A percentile compares a stretch with the other conserved stretches of the same genome.
These are phyloP conservation scores for Metarhizium sp. DNA, from an alignment of 2,329 filamentous ascomycete species.

Conservation along the genomic window DNA sequence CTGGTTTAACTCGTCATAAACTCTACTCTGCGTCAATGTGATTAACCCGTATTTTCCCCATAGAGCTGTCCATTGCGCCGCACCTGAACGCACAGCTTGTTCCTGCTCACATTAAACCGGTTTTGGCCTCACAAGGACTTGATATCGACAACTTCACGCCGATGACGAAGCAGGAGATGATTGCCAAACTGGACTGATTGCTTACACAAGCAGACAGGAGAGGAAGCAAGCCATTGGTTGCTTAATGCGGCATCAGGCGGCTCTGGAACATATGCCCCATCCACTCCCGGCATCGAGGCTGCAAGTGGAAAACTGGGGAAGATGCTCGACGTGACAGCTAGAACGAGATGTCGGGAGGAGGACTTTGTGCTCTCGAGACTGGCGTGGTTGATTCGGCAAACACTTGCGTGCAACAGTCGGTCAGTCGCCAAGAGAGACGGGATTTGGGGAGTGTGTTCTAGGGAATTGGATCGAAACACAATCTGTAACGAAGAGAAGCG, in stretches of 20 bases:
- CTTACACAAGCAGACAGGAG: constrained; percentile 14
- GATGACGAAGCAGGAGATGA: constrained; percentile 90
- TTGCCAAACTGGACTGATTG: constrained; percentile 87
- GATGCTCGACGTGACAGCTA: constrained; percentile 17
- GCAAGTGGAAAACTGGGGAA: constrained; percentile 13
- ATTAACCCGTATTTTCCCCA: not conserved
- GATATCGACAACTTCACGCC: constrained; percentile 93
- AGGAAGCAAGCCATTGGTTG: constrained; percentile 23
- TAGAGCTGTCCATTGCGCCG: constrained; percentile 94
- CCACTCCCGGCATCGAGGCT: constrained; percentile 20
- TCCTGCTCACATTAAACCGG: constrained; percentile 68
- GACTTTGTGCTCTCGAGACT: constrained; percentile 19
- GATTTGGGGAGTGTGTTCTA: constrained; percentile 15
- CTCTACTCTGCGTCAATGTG: not conserved
- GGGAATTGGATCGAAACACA: constrained; percentile 2
- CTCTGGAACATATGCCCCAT: constrained; percentile 19
- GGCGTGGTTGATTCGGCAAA: constrained; percentile 5
- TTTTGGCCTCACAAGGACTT: constrained; percentile 67
- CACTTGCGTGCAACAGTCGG: constrained; percentile 5
- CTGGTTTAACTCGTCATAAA: not conserved
- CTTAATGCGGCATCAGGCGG: constrained; percentile 18
- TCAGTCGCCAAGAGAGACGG: constrained; percentile 14
- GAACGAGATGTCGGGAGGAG: constrained; percentile 18
- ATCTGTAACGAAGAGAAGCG: constrained; percentile 5
- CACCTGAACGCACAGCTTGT: constrained; percentile 82